Evolutionary conservation across 2,329 filamentous ascomycete species (phyloP), one percentile per base, ranked within the genome.

Genomic region (Chrysoporthe puriensis): DNA sequence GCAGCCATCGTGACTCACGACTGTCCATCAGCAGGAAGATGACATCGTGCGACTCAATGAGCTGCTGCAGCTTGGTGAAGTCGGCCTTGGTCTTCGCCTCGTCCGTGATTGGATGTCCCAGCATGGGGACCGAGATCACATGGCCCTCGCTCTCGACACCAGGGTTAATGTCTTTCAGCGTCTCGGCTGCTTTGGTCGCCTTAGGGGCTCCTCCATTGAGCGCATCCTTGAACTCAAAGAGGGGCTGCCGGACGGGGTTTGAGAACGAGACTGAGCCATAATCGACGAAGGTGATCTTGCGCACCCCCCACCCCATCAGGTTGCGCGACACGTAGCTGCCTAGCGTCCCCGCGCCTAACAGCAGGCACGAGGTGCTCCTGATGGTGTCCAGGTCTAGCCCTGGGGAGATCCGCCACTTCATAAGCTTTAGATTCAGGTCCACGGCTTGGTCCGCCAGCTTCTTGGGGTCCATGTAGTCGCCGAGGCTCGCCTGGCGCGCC

Each of bases 1-100:
- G 96, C 52, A 99, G 83, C 96, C 96, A 99, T 71, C 96, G 86
- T 59, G 93, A 96, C 79, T 99, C 96, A 70, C 96, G 85, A 11
- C 94, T 97, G 74, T 98, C 95, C 93, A 98, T 97, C 4, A 99
- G 86, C n/a, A 99, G 83, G 77, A 99, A 99, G 36, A 99, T 90
- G 21, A 87, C 94, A 76, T 99, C 96, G 75, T 99, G 96, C 36
- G 90, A 87, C 61, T 93, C 86, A 65, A 99, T 90, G 16, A 99
- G 82, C 61, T 84, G 79, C 74, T 91, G 86, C 4, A 99, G 82
- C 70, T 87, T 88, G 67, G 93, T 88, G 73, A 92, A 97, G 62
- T 98, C 92, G 6, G 80, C 81, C 72, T 88, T 89, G 1, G 90
- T 89, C 76, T 88, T 90, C 2, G 81, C 80, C 74, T 91, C 88